Evolutionary conservation across 176 grass and related monocot genomes (phyloP).

Genomic region (Musa acuminata): DNA sequence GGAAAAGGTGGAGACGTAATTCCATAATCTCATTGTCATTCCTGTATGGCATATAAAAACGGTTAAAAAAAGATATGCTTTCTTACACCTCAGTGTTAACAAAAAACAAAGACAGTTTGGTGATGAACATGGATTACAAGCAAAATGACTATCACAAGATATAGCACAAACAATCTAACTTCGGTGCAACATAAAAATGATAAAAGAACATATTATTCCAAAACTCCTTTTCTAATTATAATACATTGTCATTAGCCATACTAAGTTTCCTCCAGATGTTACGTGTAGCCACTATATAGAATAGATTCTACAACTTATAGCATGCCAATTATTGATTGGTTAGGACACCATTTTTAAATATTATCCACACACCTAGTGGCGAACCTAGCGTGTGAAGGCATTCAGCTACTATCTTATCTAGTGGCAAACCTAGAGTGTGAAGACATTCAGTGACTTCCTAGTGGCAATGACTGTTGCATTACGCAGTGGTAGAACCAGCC

Average conservation of each 20-base stretch:
- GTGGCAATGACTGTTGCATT: too few species aligned
- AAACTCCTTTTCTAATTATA: too few species aligned
- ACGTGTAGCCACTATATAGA: background rate
- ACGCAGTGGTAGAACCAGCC: too few species aligned
- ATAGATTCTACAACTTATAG: too few species aligned
- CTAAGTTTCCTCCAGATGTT: background rate
- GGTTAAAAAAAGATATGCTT: background rate
- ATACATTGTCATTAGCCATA: background rate
- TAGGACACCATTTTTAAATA: too few species aligned
- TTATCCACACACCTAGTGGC: too few species aligned
- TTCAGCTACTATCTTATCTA: background rate
- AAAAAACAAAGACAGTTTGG: background rate
- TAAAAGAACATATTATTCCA: too few species aligned
- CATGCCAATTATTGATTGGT: too few species aligned
- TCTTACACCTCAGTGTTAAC: background rate
- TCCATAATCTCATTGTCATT: conserved; percentile 93
- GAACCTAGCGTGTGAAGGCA: too few species aligned
- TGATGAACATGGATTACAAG: background rate
- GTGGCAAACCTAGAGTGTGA: background rate
- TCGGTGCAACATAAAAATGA: too few species aligned
- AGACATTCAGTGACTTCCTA: too few species aligned
- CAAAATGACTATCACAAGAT: background rate
- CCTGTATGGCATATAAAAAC: conserved; percentile 36
- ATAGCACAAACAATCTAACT: too few species aligned
- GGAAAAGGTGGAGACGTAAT: conserved; percentile 89